Conservation (phyloP, 352 stramenopile species). For the Phytophthora fragariaefolia region DNA sequence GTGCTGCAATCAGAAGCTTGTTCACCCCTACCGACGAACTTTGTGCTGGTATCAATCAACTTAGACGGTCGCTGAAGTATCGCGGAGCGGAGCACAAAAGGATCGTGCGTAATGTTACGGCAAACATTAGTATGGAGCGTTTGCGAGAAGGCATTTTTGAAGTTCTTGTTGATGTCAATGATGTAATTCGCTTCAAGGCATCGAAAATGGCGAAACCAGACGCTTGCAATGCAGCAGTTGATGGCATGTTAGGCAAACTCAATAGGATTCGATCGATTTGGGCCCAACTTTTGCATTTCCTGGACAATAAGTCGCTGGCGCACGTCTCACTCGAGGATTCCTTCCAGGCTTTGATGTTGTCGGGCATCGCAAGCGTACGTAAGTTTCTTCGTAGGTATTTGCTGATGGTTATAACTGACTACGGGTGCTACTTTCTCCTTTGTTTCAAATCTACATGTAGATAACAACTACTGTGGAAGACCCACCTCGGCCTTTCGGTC, state of each 20-base stretch:
- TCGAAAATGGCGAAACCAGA: constrained; percentile 54
- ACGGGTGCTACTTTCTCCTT: neutral
- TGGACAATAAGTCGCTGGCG: constrained; percentile 67
- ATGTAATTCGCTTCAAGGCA: constrained; percentile 59
- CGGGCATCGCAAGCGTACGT: constrained; percentile 73
- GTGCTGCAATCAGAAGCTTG: constrained; percentile 75
- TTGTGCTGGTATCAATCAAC: constrained; percentile 59
- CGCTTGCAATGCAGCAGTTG: constrained; percentile 67
- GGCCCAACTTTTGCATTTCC: constrained; percentile 76
- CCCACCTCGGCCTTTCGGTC: constrained; percentile 21
- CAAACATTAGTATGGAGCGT: constrained; percentile 70
- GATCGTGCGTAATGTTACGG: constrained; percentile 74
- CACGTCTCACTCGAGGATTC: constrained; percentile 58
- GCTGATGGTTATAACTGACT: constrained; percentile 5
- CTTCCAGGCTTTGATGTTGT: constrained; percentile 66
- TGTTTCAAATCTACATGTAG: constrained; percentile 33
- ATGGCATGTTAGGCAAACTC: constrained; percentile 63
- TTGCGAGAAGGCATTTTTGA: constrained; percentile 65
- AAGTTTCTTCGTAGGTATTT: constrained; percentile 3
- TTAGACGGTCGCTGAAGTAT: constrained; percentile 72
- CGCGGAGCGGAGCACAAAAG: constrained; percentile 46
- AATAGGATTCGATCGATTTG: constrained; percentile 59
- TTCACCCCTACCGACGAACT: constrained; percentile 74
- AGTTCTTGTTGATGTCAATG: constrained; percentile 69
- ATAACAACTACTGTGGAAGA: constrained; percentile 51